These are phyloP conservation scores for Meripilus lineatus DNA, from an alignment of 1,284 basidiomycete species.

Conservation along the genomic window DNA sequence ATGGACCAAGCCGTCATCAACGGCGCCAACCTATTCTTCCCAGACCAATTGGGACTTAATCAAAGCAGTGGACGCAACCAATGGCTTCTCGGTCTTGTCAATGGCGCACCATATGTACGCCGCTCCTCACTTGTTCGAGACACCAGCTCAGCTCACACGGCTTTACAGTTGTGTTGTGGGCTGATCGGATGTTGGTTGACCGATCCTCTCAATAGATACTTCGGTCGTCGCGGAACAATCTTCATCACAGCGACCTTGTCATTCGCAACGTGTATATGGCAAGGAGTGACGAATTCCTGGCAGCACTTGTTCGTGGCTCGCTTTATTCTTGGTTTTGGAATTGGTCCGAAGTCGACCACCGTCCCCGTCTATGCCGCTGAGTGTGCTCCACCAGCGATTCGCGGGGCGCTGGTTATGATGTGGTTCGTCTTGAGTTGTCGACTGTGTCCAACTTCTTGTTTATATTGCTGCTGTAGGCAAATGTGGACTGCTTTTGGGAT, in stretches of 20 bases:
- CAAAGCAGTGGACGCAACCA: slow-evolving; percentile 36
- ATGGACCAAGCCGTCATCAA: slow-evolving; percentile 72
- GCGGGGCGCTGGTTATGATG: slow-evolving; percentile 78
- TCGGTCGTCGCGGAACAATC: slow-evolving; percentile 78
- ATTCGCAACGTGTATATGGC: slow-evolving; percentile 64
- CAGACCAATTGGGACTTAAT: slow-evolving; percentile 57
- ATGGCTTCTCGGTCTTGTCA: slow-evolving; percentile 74
- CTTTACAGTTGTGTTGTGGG: slow-evolving; percentile 47
- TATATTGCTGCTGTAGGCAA: slow-evolving; percentile 32
- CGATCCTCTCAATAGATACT: slow-evolving; percentile 62
- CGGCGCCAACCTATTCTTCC: slow-evolving; percentile 70
- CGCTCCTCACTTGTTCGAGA: background rate
- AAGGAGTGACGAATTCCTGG: slow-evolving; percentile 67
- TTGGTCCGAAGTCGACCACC: slow-evolving; percentile 64
- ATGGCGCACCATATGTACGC: slow-evolving; percentile 68
- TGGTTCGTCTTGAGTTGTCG: slow-evolving; percentile 37
- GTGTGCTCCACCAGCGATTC: slow-evolving; percentile 64
- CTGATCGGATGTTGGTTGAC: slow-evolving; percentile 66
- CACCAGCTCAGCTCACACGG: too few species aligned
- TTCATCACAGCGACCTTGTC: slow-evolving; percentile 64
- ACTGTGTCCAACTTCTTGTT: background rate
- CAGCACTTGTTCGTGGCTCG: slow-evolving; percentile 66
- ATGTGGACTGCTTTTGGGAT: slow-evolving; percentile 78
- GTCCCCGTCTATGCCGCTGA: slow-evolving; percentile 67
- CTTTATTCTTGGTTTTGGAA: slow-evolving; percentile 66